phyloP scores from a whole-genome alignment of 225 moss, liverwort and hornwort species.

The Marchantia polymorpha region DNA sequence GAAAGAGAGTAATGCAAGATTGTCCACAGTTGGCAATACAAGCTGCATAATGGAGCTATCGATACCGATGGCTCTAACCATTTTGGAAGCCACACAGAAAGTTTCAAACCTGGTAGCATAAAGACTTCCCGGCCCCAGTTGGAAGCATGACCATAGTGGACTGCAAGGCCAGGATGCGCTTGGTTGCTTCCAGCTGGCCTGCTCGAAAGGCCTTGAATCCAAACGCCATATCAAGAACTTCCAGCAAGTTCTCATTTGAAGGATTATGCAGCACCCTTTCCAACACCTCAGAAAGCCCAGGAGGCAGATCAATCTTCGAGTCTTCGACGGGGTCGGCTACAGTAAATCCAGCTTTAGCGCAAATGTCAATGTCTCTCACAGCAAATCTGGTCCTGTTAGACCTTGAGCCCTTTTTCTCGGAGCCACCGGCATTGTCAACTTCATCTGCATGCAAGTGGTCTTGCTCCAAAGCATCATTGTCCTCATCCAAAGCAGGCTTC shows the following conservation, averaged over 20 bases:
- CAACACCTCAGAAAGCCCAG: constrained; percentile 39
- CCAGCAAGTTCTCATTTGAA: constrained; percentile 50
- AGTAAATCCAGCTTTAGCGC: constrained; percentile 42
- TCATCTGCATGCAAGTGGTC: constrained; percentile 24
- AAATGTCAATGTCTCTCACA: constrained; percentile 64
- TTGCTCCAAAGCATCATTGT: constrained; percentile 23
- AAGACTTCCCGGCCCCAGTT: constrained; percentile 88
- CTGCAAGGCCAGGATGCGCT: constrained; percentile 60
- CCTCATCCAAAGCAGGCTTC: constrained; percentile 24
- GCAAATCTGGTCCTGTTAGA: constrained; percentile 35
- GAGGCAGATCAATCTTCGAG: constrained; percentile 22
- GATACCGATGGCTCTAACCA: too few relatives aligned
- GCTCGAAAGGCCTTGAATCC: constrained; percentile 58
- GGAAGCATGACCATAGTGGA: constrained; percentile 86
- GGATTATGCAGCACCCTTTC: constrained; percentile 37
- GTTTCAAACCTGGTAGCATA: constrained; percentile 78
- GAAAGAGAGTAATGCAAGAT: too few relatives aligned
- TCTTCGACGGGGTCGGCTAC: constrained; percentile 8
- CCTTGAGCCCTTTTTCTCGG: constrained; percentile 33
- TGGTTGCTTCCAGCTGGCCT: constrained; percentile 68
- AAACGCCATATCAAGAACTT: constrained; percentile 57
- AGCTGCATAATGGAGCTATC: too few relatives aligned
- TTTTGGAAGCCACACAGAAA: not conserved
- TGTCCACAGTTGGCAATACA: too few relatives aligned
- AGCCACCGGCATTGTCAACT: constrained; percentile 40